phyloP scores from a whole-genome alignment of 2,329 filamentous ascomycete genomes.

The Septoria linicola region DNA sequence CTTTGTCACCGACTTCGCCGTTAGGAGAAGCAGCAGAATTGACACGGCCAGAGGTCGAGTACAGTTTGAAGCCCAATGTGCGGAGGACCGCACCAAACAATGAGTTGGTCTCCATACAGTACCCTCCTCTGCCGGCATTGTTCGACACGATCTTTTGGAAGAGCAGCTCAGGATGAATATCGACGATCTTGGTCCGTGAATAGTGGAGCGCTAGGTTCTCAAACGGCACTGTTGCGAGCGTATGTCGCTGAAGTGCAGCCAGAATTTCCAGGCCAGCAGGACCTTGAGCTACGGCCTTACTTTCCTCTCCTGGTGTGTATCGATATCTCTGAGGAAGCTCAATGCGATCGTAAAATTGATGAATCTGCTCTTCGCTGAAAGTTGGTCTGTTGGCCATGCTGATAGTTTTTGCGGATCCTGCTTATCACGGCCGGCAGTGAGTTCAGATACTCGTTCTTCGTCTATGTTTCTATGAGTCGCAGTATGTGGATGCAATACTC shows the following conservation, averaged over 20 bases:
- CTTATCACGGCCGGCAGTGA: no score
- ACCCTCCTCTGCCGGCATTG: constrained; percentile 52
- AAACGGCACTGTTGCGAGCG: constrained; percentile 54
- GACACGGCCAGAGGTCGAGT: constrained; percentile 45
- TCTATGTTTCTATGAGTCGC: no score
- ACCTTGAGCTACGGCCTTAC: constrained; percentile 17
- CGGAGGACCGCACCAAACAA: constrained; percentile 54
- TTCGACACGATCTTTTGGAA: constrained; percentile 54
- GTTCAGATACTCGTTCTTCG: no score
- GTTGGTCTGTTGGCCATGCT: constrained; percentile 10
- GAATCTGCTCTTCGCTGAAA: constrained; percentile 27
- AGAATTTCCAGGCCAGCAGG: constrained; percentile 31
- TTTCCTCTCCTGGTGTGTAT: constrained; percentile 23
- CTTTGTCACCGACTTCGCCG: constrained; percentile 24
- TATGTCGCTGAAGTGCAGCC: constrained; percentile 34
- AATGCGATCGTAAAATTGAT: constrained; percentile 29
- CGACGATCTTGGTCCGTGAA: constrained; percentile 49
- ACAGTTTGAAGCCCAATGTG: constrained; percentile 51
- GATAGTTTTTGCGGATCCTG: no score
- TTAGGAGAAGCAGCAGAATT: constrained; percentile 29
- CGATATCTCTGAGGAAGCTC: constrained; percentile 26
- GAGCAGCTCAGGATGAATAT: constrained; percentile 50
- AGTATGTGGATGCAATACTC: no score
- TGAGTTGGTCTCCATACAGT: constrained; percentile 60
- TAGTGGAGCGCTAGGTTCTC: constrained; percentile 60